A percentile compares a stretch with the other conserved stretches of the same genome.
Evolutionary conservation across 768 basidiomycete genomes (phyloP).

Genomic region (Agaricus bisporus): DNA sequence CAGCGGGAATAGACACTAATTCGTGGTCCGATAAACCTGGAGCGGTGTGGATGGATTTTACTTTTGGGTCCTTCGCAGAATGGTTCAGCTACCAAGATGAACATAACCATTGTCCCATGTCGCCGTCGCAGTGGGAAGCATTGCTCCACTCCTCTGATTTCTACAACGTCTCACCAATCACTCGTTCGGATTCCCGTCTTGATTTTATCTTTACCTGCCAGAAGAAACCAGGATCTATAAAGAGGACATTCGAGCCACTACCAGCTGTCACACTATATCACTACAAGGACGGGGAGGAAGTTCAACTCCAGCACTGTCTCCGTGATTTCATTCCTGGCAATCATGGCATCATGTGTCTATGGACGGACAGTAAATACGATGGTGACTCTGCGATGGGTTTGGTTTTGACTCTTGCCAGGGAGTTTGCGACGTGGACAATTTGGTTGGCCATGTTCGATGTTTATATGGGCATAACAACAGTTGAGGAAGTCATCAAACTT

Average conservation of each 20-base stretch:
- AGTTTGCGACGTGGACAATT: conserved; percentile 25
- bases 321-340: neutral
- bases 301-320: conserved; percentile 14
- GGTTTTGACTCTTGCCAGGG: conserved; percentile 21
- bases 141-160: neutral
- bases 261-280: neutral
- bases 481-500: conserved; percentile 8
- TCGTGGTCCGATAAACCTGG: neutral
- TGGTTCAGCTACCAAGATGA: conserved; percentile 2
- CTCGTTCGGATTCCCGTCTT: neutral
- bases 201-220: conserved; percentile 13
- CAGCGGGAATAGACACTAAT: neutral
- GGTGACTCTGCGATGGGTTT: conserved; percentile 27
- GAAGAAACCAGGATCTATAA: neutral
- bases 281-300: conserved; percentile 14
- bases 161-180: neutral
- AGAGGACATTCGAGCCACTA: neutral
- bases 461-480: conserved; percentile 12
- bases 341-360: neutral
- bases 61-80: conserved; percentile 1
- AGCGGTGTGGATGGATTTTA: neutral
- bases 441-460: conserved; percentile 21
- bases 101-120: neutral
- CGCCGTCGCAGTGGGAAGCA: neutral
- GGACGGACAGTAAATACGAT: conserved; percentile 19